Evolutionary conservation across 768 basidiomycete species (phyloP), one percentile per base, ranked within the genome.

Genomic region (Hypholoma sublateritium): DNA sequence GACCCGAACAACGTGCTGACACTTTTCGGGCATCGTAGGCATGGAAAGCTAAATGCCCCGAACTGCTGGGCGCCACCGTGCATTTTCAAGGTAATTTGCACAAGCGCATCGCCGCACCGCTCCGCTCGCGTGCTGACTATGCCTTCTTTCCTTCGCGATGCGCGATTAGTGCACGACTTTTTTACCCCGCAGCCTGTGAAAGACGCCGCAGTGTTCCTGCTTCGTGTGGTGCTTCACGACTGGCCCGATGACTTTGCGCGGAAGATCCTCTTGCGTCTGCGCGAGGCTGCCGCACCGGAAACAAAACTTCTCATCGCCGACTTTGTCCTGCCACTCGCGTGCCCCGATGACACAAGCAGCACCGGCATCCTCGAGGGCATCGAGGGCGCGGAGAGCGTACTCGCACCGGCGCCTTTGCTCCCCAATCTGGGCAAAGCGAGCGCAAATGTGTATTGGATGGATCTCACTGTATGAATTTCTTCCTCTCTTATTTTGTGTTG

Each of bases 361-460:
- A 46, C 25, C 8, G 50, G 55, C 49, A 61, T 65, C 12, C 66
- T 78, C 19, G 74, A 76, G 24, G 76, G 67, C 9, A 68, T 85
- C 1, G 79, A 82, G 44, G 83, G 83, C 9, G 82, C 80, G 0
- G 79, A 83, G 57, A 77, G 72, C 50, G 74, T 75, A 42, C 74
- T 87, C 4, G 84, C 80, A 0, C 79, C 82, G 3, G 76, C 80
- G 17, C 87, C 88, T 35, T 69, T 92, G n/a, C 74, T 91, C 28
- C 75, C 88, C 5, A 92, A 91, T 64, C 69, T 89, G 5, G 90
- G 90, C 0, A 87, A 85, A 62, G 88, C 88, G 6, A 89, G 79
- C 65, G 79, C 84, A 5, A 85, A 82, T 59, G 86, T 80, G 5
- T 89, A 88, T 66, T 87, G 82, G 79, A 78, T 88, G 78, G 88